Percentiles rank a stretch among this genome's conserved stretches.
phyloP scores from a whole-genome alignment of 1,284 basidiomycete species.

The Phlebopus sp. region DNA sequence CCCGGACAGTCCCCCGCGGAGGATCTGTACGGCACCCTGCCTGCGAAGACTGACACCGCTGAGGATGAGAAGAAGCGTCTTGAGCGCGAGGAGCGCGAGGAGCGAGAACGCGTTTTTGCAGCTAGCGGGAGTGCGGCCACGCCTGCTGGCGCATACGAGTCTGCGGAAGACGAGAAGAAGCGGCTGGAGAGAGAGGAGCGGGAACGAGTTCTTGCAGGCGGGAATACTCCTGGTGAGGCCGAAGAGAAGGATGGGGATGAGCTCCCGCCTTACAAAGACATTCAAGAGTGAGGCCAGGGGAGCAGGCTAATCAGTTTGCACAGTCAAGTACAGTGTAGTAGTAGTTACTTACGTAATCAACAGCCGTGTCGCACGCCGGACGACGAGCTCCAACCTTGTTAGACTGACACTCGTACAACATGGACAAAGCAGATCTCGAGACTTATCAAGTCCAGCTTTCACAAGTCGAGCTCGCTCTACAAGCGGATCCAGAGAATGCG shows the following conservation, averaged over 20 bases:
- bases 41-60: conserved; percentile 35
- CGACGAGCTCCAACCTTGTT: too few species aligned
- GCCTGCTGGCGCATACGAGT: conserved; percentile 35
- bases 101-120: conserved; percentile 35
- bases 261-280: conserved; percentile 65
- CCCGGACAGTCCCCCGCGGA: conserved; percentile 23
- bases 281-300: conserved; percentile 20
- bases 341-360: too few species aligned
- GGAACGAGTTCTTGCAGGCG: conserved; percentile 46
- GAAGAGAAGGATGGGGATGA: conserved; percentile 45
- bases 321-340: too few species aligned
- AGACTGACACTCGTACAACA: conserved; percentile 23
- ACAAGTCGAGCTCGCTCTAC: conserved; percentile 86
- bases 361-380: too few species aligned
- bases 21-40: conserved; percentile 32
- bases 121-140: conserved; percentile 12
- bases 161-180: conserved; percentile 67
- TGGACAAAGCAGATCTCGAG: conserved; percentile 81
- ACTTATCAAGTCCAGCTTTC: conserved; percentile 87
- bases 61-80: conserved; percentile 55
- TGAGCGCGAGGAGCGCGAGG: conserved; percentile 36
- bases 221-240: conserved; percentile 9
- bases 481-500: conserved; percentile 77
- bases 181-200: conserved; percentile 64
- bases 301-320: too few species aligned